phyloP scores from a whole-genome alignment of 1,284 basidiomycete species.

The Athelia sp. region DNA sequence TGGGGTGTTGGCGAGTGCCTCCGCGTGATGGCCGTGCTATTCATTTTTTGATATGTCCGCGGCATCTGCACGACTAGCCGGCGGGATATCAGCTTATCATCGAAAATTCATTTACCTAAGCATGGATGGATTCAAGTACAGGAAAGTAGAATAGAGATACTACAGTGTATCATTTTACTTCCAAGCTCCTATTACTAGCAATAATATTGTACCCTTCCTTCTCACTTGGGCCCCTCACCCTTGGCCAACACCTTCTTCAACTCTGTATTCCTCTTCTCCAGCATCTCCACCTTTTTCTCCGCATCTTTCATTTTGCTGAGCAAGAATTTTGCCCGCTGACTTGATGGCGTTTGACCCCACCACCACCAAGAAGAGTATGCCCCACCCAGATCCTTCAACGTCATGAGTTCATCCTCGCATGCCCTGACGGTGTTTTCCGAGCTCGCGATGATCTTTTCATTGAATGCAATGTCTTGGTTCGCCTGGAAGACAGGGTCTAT shows the following conservation, averaged over 20 bases:
- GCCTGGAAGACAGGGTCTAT: conserved; percentile 76
- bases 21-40: no score
- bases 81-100: no score
- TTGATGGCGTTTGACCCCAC: conserved; percentile 47
- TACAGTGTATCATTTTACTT: no score
- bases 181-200: no score
- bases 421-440: conserved; percentile 63
- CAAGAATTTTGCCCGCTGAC: conserved; percentile 63
- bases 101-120: no score
- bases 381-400: conserved; percentile 54
- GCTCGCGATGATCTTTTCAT: conserved; percentile 66
- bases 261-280: conserved; percentile 67
- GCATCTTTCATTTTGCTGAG: conserved; percentile 71
- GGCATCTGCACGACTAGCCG: no score
- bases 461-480: conserved; percentile 77
- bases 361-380: conserved; percentile 43
- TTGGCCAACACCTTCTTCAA: conserved; percentile 57
- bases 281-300: conserved; percentile 57
- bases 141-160: no score
- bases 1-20: no score
- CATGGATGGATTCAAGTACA: no score
- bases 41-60: no score
- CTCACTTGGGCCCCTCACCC: conserved; percentile 7
- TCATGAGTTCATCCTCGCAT: conserved; percentile 74
- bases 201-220: neutral